Base-by-base conservation (phyloP, 495 filamentous ascomycete species). In the Trichoderma parareesei region DNA sequence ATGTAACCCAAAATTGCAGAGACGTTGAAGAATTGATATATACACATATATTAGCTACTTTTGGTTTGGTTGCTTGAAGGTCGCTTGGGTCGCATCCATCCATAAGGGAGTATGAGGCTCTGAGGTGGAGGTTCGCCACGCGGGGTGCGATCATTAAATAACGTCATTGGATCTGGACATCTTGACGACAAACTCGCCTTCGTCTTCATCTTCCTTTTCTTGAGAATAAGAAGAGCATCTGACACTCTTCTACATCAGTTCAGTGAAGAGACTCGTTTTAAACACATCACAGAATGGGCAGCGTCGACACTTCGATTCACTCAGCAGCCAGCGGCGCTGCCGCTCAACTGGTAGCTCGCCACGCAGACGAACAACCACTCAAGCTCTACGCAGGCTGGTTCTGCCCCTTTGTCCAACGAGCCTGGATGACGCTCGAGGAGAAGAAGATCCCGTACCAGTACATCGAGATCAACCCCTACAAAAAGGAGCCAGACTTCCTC, bases 391-490 rank as follows among this genome's bases (percentile, higher is more conserved):
- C 75, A 43, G 74, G 73, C 20, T 81, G 79, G 79, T 83, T 83
- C 73, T 82, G 79, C 69, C 81, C 81, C 18, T 82, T 82, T 67
- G 82, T 90, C 5, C 87, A 90, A 72, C 81, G 87, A 13, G 79
- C 81, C 27, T 90, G 86, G 84, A 81, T 87, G 65, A 82, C 84
- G 13, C 77, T 91, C 43, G 83, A 82, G 69, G 88, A 91, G 74
- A 90, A 91, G 69, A 65, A 77, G n/a, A 86, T 89, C 62, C 84
- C 85, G 48, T 85, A 90, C 71, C 82, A 90, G 70, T 90, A 89
- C 72, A 80, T 90, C 68, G 87, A 92, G 69, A 79, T 87, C 68
- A 88, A 89, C 71, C 88, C 88, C 5, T 90, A 90, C 81, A 73
- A 84, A 71, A 90, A 90, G 69, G 81, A 81, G 0, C 72, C 80